Evolutionary conservation across 805 yeast species (phyloP), one percentile per base, ranked within the genome.

Genomic region (Cyberlindnera japonica): DNA sequence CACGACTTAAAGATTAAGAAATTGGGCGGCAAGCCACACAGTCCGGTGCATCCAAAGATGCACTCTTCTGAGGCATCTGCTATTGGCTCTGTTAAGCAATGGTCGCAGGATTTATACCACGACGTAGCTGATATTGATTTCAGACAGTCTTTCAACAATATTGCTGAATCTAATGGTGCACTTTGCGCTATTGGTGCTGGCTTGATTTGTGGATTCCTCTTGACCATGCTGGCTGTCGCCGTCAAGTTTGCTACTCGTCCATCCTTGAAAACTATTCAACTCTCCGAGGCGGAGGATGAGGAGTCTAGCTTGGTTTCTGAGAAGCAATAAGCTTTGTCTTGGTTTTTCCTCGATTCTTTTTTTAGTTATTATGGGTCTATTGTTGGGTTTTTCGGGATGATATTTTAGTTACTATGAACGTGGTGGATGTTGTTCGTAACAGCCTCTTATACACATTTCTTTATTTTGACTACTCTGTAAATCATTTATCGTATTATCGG

Each of bases 41-140:
- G 13, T 19, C 31, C 20, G 11, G 15, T 35, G 28, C 16, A 32
- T 24, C 29, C 44, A 17, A 22, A 16, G 29, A 19, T 25, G 16
- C 36, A 44, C 25, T 23, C 40, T 18, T 7, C 34, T 11, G 34
- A 20, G 7, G 12, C 34, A 13, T 14, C 26, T 18, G 19, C 24
- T 15, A 14, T 21, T 21, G 26, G 11, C n/a, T 9, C 8, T 15
- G 19, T 32, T 19, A 38, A 43, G 27, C 30, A 30, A 14, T 47
- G 43, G 45, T 29, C 43, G 25, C 31, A 40, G 16, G 50, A 20
- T 25, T 19, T 50, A 14, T 44, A 40, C 35, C 22, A 44, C n/a
- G 52, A 44, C 10, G 46, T 48, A 14, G 19, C 31, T 19, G n/a
- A 29, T 25, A 43, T 50, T 28, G 43, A 50, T 35, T 46, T 41